phyloP scores from a whole-genome alignment of 768 basidiomycete genomes.

The Suillus lakei region DNA sequence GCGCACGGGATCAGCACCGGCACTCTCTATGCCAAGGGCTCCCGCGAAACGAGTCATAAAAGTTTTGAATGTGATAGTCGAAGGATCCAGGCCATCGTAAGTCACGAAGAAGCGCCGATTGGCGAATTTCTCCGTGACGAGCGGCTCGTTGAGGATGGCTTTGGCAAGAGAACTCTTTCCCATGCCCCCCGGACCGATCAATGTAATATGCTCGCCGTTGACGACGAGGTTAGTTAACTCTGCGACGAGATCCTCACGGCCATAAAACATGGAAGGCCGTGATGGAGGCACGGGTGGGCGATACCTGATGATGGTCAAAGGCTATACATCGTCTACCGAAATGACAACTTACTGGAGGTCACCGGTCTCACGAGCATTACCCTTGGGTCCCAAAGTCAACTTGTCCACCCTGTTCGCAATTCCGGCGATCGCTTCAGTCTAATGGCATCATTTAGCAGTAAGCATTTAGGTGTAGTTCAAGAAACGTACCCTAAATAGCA shows the following conservation, averaged over 20 bases:
- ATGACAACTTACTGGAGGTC: no score
- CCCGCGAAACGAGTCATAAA: slow-evolving; percentile 3
- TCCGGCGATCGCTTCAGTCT: no score
- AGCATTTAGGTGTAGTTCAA: no score
- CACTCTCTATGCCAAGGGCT: neutral
- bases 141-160: slow-evolving; percentile 1
- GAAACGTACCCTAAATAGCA: no score
- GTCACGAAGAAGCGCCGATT: neutral
- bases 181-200: slow-evolving; percentile 2
- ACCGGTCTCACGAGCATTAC: no score
- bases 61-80: neutral
- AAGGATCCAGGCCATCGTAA: neutral
- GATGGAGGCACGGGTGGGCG: neutral
- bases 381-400: no score
- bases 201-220: neutral
- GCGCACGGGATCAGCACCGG: neutral
- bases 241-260: neutral
- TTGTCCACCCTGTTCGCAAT: no score
- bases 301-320: no score
- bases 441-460: no score
- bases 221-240: neutral
- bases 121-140: neutral
- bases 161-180: slow-evolving; percentile 7
- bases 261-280: neutral
- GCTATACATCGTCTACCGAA: no score